These are phyloP conservation scores for Mastigamoeba balamuthi DNA, from an alignment of 78 protist species.

Conservation along the genomic window DNA sequence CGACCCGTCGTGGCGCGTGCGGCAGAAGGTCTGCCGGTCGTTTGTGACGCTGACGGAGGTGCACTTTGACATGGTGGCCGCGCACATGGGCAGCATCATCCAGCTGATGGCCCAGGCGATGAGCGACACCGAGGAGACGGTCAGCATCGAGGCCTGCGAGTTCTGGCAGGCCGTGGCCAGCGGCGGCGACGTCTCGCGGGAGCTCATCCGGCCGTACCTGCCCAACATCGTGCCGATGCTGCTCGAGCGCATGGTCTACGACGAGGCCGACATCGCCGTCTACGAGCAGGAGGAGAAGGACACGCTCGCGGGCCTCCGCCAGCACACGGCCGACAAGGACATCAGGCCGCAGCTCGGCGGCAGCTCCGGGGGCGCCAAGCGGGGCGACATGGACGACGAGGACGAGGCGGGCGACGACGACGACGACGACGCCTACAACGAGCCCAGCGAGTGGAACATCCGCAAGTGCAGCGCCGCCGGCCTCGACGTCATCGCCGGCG, in stretches of 20 bases:
- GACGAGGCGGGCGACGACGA: slow-evolving; percentile 32
- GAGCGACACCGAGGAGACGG: slow-evolving; percentile 39
- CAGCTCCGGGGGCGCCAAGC: background rate
- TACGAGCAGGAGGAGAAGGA: slow-evolving; percentile 28
- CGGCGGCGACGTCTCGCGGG: too few relatives aligned
- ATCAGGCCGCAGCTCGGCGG: background rate
- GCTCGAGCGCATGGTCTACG: slow-evolving; percentile 58
- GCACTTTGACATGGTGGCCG: slow-evolving; percentile 15
- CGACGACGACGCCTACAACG: slow-evolving; percentile 36
- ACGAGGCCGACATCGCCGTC: slow-evolving; percentile 22
- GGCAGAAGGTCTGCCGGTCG: slow-evolving; percentile 42
- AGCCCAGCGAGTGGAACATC: slow-evolving; percentile 49
- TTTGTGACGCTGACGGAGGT: slow-evolving; percentile 30
- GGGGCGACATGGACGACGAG: too few relatives aligned
- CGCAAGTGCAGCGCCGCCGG: slow-evolving; percentile 75
- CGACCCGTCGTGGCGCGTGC: slow-evolving; percentile 9
- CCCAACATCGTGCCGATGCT: slow-evolving; percentile 43
- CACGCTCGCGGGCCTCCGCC: background rate
- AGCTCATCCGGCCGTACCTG: too few relatives aligned
- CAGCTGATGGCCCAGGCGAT: slow-evolving; percentile 29
- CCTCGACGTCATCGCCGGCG: slow-evolving; percentile 45
- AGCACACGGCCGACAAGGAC: background rate
- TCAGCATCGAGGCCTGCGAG: slow-evolving; percentile 70
- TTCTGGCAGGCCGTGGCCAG: slow-evolving; percentile 67
- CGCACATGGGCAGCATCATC: slow-evolving; percentile 31